Evolutionary conservation across 441 rosid genomes (phyloP).

Genomic region (Corymbia citriodora): DNA sequence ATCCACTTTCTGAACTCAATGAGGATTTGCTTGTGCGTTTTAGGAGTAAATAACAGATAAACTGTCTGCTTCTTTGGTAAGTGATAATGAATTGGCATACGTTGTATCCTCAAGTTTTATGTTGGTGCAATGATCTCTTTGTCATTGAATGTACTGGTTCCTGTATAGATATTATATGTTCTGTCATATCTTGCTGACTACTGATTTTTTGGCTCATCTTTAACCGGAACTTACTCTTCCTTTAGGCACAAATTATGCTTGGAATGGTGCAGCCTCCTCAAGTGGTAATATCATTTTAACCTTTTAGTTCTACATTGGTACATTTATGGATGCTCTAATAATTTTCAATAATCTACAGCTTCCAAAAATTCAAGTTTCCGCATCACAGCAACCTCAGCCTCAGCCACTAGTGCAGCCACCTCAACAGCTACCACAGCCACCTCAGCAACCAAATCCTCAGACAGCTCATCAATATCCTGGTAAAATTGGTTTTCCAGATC

Average conservation of each 20-base stretch:
- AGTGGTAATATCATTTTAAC: constrained; percentile 38
- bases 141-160: not conserved
- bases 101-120: not conserved
- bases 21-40: not conserved
- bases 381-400: constrained; percentile 51
- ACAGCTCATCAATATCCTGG: constrained; percentile 33
- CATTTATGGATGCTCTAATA: not conserved
- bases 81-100: not conserved
- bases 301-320: not conserved
- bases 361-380: constrained; percentile 55
- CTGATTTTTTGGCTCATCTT: not conserved
- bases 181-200: not conserved
- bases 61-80: not conserved
- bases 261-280: constrained; percentile 98
- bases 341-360: constrained; percentile 32
- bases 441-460: constrained; percentile 47
- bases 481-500: constrained; percentile 50
- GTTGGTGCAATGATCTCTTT: not conserved
- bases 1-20: not conserved
- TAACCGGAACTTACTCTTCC: not conserved
- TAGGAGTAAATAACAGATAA: not conserved
- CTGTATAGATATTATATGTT: not conserved
- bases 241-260: constrained; percentile 95
- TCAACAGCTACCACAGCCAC: constrained; percentile 30
- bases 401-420: not conserved